Percentiles rank a stretch among this genome's conserved stretches.
Evolutionary conservation across 2,329 filamentous ascomycete genomes (phyloP).

Genomic region (Tolypocladium tropicale): DNA sequence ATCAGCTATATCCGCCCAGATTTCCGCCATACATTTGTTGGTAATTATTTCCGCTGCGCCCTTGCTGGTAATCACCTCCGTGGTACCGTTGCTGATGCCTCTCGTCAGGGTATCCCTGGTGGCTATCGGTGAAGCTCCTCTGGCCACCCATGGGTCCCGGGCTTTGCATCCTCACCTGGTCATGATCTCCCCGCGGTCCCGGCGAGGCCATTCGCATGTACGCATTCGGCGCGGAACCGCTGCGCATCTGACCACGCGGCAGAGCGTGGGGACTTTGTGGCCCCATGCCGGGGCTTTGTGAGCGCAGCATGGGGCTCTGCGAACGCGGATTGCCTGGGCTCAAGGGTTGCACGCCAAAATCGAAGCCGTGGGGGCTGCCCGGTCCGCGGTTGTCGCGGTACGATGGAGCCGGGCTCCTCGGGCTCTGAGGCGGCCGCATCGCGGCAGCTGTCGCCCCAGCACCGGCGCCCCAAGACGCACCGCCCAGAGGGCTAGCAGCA

Average conservation of each 20-base stretch:
- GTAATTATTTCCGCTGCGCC: not conserved
- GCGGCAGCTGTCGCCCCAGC: conserved; percentile 2
- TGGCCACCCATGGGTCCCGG: conserved; percentile 2
- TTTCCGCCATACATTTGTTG: not conserved
- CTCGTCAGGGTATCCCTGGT: not conserved
- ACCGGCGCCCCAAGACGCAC: conserved; percentile 4
- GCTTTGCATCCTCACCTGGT: conserved; percentile 4
- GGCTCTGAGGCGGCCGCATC: not conserved
- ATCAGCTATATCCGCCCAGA: not conserved
- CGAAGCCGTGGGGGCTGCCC: conserved; percentile 5
- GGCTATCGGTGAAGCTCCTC: conserved; percentile 8
- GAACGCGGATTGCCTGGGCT: not conserved
- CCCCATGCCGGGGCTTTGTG: conserved; percentile 2
- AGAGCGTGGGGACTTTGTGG: conserved; percentile 1
- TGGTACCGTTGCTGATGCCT: too few relatives aligned
- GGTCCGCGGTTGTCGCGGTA: not conserved
- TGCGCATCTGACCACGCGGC: conserved; percentile 3
- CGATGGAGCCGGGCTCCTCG: conserved; percentile 6
- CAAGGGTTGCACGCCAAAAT: conserved; percentile 8
- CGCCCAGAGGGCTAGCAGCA: conserved; percentile 6
- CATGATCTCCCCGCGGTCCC: conserved; percentile 6
- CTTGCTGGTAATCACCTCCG: conserved; percentile 1
- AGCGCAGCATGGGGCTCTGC: conserved; percentile 1
- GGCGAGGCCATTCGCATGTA: conserved; percentile 7
- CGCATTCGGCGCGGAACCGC: conserved; percentile 1